These are phyloP conservation scores for Mucor lusitanicus DNA, from an alignment of 371 early-diverging fungal species.

Conservation along the genomic window DNA sequence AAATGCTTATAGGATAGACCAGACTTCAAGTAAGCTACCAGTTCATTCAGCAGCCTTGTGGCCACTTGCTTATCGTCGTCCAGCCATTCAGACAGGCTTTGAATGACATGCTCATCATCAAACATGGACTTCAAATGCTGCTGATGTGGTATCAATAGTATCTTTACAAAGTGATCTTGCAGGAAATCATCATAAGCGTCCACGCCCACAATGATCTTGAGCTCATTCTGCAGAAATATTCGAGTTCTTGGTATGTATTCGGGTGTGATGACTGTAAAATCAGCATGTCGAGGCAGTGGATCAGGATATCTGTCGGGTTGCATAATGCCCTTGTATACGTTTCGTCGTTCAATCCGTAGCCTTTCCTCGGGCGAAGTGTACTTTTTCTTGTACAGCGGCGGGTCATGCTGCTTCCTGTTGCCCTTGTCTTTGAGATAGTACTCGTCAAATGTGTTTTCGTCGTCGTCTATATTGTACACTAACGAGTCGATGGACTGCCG, in stretches of 20 bases:
- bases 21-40: constrained; percentile 39
- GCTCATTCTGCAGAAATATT: constrained; percentile 33
- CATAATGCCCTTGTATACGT: constrained; percentile 24
- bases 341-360: constrained; percentile 16
- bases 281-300: constrained; percentile 12
- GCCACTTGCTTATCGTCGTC: constrained; percentile 22
- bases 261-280: constrained; percentile 27
- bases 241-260: constrained; percentile 38
- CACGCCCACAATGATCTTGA: constrained; percentile 29
- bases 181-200: constrained; percentile 27
- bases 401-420: constrained; percentile 26
- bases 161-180: constrained; percentile 29
- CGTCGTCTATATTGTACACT: constrained; percentile 44
- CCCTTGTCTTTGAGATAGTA: constrained; percentile 35
- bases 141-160: constrained; percentile 34
- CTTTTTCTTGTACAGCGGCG: constrained; percentile 17
- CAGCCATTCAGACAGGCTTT: constrained; percentile 37
- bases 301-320: constrained; percentile 20
- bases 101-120: constrained; percentile 17
- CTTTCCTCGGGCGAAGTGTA: constrained; percentile 19
- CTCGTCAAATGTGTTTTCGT: constrained; percentile 39
- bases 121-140: constrained; percentile 17
- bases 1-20: constrained; percentile 37
- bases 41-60: constrained; percentile 26
- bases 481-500: constrained; percentile 37